Conservation (phyloP, 371 early-diverging fungal species). For the Mucor saturninus region DNA sequence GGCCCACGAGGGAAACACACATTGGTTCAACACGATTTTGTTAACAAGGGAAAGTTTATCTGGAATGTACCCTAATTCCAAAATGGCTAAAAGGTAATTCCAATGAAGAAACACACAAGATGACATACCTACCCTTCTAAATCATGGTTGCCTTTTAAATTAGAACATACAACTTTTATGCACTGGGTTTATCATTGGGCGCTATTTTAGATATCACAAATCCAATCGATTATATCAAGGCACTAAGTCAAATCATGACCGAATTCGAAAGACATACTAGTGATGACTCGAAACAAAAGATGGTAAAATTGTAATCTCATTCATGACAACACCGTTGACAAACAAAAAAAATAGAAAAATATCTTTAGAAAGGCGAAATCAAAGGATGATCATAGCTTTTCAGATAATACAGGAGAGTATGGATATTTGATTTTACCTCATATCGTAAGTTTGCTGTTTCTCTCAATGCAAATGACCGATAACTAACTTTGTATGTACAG, state of each 20-base stretch:
- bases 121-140: not conserved
- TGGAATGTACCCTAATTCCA: slow-evolving; percentile 41
- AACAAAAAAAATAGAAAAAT: slow-evolving; percentile 45
- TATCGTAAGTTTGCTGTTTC: slow-evolving; percentile 37
- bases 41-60: slow-evolving; percentile 56
- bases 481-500: slow-evolving; percentile 19
- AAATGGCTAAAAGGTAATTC: slow-evolving; percentile 48
- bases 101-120: slow-evolving; percentile 9
- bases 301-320: slow-evolving; percentile 36
- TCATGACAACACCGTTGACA: too few relatives aligned
- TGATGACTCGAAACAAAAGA: slow-evolving; percentile 57
- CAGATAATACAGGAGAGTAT: slow-evolving; percentile 49
- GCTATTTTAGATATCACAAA: slow-evolving; percentile 67
- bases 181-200: slow-evolving; percentile 66
- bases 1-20: slow-evolving; percentile 60
- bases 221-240: slow-evolving; percentile 67
- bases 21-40: slow-evolving; percentile 67
- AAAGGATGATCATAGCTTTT: slow-evolving; percentile 44
- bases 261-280: slow-evolving; percentile 64
- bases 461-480: too few relatives aligned
- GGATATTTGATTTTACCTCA: slow-evolving; percentile 52
- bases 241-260: slow-evolving; percentile 59
- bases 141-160: not conserved
- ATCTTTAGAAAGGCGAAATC: slow-evolving; percentile 57
- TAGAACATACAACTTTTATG: slow-evolving; percentile 64